A percentile compares a stretch with the other conserved stretches of the same genome.
These are phyloP conservation scores for Talaromyces sp. DNA, from an alignment of 2,329 filamentous ascomycete genomes.

Conservation along the genomic window DNA sequence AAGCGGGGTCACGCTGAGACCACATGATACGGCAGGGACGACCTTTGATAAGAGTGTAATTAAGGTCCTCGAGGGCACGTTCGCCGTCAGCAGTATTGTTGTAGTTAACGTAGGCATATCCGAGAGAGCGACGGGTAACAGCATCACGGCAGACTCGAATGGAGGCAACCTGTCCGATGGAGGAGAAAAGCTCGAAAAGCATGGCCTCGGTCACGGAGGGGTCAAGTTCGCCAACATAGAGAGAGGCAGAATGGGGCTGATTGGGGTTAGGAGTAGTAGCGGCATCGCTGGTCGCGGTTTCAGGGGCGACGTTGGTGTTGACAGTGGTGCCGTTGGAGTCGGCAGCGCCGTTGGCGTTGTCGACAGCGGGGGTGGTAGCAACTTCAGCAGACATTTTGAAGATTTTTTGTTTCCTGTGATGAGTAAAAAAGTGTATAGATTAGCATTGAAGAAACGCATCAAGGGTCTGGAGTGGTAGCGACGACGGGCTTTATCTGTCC, in stretches of 20 bases:
- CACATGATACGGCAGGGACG: slow-evolving; percentile 99
- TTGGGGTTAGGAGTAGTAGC: slow-evolving; percentile 64
- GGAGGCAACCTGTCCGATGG: slow-evolving; percentile 96
- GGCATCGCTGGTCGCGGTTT: slow-evolving; percentile 44
- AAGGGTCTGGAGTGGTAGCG: neutral
- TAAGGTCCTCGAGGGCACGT: slow-evolving; percentile 97
- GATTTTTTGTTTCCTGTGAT: slow-evolving; percentile 52
- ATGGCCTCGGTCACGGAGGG: slow-evolving; percentile 97
- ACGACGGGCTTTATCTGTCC: neutral
- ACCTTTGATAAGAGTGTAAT: slow-evolving; percentile 99
- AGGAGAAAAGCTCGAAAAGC: slow-evolving; percentile 99
- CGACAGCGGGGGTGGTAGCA: slow-evolving; percentile 65
- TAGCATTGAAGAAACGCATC: slow-evolving; percentile 4
- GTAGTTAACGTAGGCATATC: slow-evolving; percentile 99
- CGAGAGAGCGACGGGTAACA: slow-evolving; percentile 95
- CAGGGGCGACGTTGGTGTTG: slow-evolving; percentile 62
- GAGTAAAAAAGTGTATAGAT: neutral
- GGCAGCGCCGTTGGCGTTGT: slow-evolving; percentile 44
- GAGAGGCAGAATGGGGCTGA: slow-evolving; percentile 90
- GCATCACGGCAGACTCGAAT: slow-evolving; percentile 99
- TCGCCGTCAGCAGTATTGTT: slow-evolving; percentile 95
- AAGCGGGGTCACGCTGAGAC: slow-evolving; percentile 97
- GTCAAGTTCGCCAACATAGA: slow-evolving; percentile 98
- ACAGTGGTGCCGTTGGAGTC: slow-evolving; percentile 55
- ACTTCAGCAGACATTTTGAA: slow-evolving; percentile 75